Percentiles rank a stretch among this genome's conserved stretches.
Conservation (phyloP, 1,139 yeast species). For the Spathaspora sp. region DNA sequence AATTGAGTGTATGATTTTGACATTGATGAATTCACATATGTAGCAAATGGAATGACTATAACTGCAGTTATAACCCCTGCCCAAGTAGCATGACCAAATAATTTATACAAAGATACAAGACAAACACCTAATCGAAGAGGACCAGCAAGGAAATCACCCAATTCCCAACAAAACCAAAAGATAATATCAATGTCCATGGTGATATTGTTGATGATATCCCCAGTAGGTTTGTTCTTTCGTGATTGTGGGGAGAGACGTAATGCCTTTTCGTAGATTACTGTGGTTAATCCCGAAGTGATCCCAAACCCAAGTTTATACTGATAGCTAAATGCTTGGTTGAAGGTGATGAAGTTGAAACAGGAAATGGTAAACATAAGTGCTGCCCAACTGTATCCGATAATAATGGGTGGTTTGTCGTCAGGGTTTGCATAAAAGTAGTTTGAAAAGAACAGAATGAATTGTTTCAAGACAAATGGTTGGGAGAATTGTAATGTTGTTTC, state of each 20-base stretch:
- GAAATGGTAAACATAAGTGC: conserved; percentile 26
- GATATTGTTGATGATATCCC: conserved; percentile 40
- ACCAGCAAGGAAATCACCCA: conserved; percentile 54
- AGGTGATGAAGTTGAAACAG: conserved; percentile 24
- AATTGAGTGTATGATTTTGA: conserved; percentile 23
- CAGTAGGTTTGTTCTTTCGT: conserved; percentile 37
- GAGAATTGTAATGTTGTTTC: conserved; percentile 22
- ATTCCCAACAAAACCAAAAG: conserved; percentile 25
- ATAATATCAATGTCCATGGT: conserved; percentile 36
- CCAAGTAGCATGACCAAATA: conserved; percentile 35
- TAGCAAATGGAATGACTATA: conserved; percentile 34
- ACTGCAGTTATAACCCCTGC: conserved; percentile 36
- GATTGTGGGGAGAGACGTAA: conserved; percentile 37
- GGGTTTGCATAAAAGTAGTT: conserved; percentile 13
- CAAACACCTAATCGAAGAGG: conserved; percentile 32
- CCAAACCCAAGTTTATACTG: conserved; percentile 19
- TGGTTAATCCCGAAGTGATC: conserved; percentile 25
- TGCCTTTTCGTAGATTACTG: conserved; percentile 35
- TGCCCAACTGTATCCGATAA: conserved; percentile 33
- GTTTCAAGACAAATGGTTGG: conserved; percentile 34
- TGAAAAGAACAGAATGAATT: conserved; percentile 28
- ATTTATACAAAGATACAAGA: conserved; percentile 26
- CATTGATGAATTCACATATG: conserved; percentile 29
- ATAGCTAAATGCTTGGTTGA: conserved; percentile 24
- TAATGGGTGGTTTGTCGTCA: conserved; percentile 20